Base-by-base conservation (phyloP, 1,284 basidiomycete species). In the Abortiporus biennis region DNA sequence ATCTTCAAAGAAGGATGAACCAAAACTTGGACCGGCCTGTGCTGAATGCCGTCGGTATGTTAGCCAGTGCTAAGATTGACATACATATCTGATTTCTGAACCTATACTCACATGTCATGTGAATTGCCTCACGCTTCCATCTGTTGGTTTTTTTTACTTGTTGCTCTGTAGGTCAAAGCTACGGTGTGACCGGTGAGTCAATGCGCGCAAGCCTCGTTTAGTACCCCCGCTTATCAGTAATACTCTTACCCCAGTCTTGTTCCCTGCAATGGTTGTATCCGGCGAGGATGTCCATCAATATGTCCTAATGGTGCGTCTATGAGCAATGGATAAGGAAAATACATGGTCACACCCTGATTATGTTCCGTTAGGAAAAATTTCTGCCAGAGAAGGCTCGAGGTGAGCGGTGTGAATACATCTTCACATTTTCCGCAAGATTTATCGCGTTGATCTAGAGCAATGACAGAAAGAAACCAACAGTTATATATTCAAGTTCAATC, bases 81-180 rank as follows among this genome's bases (percentile, higher is more conserved):
- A 27, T 36, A 40, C 43, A 19, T n/a, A n/a, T n/a, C n/a, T n/a
- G n/a, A n/a, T n/a, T n/a, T n/a, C n/a, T n/a, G 27, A 25, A n/a
- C n/a, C n/a, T n/a, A n/a, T n/a, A n/a, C n/a, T n/a, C n/a, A n/a
- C n/a, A n/a, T n/a, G n/a, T n/a, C n/a, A n/a, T n/a, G n/a, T n/a
- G n/a, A n/a, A n/a, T n/a, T n/a, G n/a, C n/a, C n/a, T n/a, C n/a
- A n/a, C n/a, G n/a, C n/a, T n/a, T n/a, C n/a, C n/a, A n/a, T n/a
- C n/a, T n/a, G n/a, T n/a, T n/a, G n/a, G n/a, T n/a, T n/a, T n/a
- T n/a, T n/a, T n/a, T n/a, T n/a, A n/a, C n/a, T n/a, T n/a, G n/a
- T n/a, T n/a, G n/a, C n/a, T n/a, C n/a, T n/a, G n/a, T n/a, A 74
- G 74, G 49, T 75, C 73, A 12, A 76, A 76, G 54, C 58, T 76